Percentiles rank a stretch among this genome's conserved stretches.
Conservation (phyloP, 2,329 filamentous ascomycete species). For the Capronia epimyces region DNA sequence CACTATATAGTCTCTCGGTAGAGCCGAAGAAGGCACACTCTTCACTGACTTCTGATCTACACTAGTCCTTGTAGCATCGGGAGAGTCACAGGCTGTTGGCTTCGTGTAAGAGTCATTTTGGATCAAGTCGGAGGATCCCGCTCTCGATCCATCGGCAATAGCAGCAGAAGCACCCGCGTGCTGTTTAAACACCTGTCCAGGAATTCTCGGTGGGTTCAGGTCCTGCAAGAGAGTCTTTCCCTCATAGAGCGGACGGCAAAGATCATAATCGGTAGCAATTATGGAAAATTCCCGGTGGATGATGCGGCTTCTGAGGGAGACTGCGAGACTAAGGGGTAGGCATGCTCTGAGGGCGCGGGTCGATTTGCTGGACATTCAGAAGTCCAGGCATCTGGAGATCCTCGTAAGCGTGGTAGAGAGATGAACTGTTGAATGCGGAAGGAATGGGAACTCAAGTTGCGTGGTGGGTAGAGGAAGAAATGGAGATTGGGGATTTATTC, state of each 20-base stretch:
- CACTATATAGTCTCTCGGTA: not conserved
- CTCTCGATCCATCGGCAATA: not conserved
- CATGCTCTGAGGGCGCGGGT: slow-evolving; percentile 85
- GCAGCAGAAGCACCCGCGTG: not conserved
- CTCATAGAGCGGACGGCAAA: not conserved
- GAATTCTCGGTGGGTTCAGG: not conserved
- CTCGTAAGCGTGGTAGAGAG: not conserved
- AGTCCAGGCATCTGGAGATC: slow-evolving; percentile 17
- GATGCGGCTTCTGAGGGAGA: not conserved
- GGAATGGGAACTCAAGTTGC: not conserved
- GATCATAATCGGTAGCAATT: not conserved
- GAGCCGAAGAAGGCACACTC: not conserved
- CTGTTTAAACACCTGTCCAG: not conserved
- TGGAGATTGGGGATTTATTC: not conserved
- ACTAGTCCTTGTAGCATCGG: not conserved
- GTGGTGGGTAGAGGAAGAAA: too few species aligned
- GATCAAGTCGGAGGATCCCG: not conserved
- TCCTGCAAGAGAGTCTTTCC: not conserved
- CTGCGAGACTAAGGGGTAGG: slow-evolving; percentile 57
- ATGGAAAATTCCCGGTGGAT: not conserved
- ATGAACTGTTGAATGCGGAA: too few species aligned
- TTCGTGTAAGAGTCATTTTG: not conserved
- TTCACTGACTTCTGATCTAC: not conserved
- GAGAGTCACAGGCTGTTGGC: not conserved
- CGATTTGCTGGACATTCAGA: slow-evolving; percentile 45